Evolutionary conservation across 2,329 filamentous ascomycete species (phyloP).

Genomic region (Elsinoe ampelina): DNA sequence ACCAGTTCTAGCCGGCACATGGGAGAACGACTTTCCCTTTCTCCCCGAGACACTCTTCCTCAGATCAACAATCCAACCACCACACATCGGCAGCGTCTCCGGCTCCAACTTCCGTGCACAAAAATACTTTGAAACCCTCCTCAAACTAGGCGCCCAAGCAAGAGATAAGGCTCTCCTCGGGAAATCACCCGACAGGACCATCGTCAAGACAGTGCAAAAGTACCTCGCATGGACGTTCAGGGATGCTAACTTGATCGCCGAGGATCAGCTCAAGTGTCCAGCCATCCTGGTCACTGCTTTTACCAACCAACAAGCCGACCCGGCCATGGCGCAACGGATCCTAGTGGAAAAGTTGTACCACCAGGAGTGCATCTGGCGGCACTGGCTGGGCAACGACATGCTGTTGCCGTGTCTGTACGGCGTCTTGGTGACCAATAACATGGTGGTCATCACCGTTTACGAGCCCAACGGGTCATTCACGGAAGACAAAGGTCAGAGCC

Average conservation of each 20-base stretch:
- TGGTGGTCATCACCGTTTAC: background rate
- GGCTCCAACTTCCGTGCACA: slow-evolving; percentile 10
- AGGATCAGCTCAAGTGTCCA: background rate
- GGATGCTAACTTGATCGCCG: background rate
- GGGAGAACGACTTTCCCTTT: slow-evolving; percentile 7
- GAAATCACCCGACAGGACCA: background rate
- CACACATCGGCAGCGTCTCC: background rate
- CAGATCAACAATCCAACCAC: background rate
- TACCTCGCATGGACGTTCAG: background rate
- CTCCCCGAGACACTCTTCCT: slow-evolving; percentile 1
- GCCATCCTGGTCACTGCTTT: background rate
- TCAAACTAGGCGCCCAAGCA: background rate
- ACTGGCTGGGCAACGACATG: background rate
- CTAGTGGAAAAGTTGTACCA: background rate
- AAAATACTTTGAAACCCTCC: background rate
- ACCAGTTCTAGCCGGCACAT: background rate
- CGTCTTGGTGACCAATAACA: background rate
- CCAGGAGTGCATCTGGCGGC: background rate
- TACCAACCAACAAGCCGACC: background rate
- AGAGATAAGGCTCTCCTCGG: background rate
- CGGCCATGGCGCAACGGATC: background rate
- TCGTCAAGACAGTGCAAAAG: background rate
- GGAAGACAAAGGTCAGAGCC: background rate
- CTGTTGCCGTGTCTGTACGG: slow-evolving; percentile 5
- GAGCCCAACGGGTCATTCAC: background rate